phyloP scores from a whole-genome alignment of 148 eudicot genomes.

The Rhododendron henanense region DNA sequence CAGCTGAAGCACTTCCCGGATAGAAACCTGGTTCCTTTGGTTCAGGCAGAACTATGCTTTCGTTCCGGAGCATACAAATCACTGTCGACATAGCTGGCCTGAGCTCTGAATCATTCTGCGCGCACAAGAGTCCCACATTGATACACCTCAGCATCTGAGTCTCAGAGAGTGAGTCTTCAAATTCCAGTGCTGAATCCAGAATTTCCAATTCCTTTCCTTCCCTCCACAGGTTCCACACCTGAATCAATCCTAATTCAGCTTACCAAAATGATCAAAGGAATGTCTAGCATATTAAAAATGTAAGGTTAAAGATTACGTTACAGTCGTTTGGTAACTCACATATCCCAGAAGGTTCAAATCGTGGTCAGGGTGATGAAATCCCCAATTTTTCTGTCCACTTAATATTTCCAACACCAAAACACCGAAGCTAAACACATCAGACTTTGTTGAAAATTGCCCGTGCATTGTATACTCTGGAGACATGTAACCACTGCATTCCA shows the following conservation, averaged over 20 bases:
- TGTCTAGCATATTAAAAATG: background rate
- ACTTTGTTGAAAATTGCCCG: conserved; percentile 21
- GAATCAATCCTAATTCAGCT: background rate
- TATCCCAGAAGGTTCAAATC: conserved; percentile 24
- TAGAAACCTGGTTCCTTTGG: conserved; percentile 18
- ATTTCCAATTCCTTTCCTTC: conserved; percentile 15
- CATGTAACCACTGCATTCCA: conserved; percentile 22
- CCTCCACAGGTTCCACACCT: conserved; percentile 24
- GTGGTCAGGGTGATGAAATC: conserved; percentile 18
- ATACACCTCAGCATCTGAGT: conserved; percentile 15
- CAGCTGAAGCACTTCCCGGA: background rate
- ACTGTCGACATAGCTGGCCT: conserved; percentile 20
- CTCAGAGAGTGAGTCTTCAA: conserved; percentile 1
- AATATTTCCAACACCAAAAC: conserved; percentile 21
- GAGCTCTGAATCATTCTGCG: background rate
- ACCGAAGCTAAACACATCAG: conserved; percentile 25
- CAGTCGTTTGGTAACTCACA: conserved; percentile 7
- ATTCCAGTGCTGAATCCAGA: conserved; percentile 14
- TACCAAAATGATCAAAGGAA: background rate
- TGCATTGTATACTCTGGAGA: conserved; percentile 20
- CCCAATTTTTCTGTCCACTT: conserved; percentile 20
- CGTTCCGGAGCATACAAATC: conserved; percentile 7
- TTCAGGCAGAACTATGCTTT: conserved; percentile 1
- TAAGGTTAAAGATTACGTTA: background rate
- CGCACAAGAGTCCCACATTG: conserved; percentile 19